Base-by-base conservation (phyloP, 306 rosid species). In the Gastrolobium bilobum region DNA sequence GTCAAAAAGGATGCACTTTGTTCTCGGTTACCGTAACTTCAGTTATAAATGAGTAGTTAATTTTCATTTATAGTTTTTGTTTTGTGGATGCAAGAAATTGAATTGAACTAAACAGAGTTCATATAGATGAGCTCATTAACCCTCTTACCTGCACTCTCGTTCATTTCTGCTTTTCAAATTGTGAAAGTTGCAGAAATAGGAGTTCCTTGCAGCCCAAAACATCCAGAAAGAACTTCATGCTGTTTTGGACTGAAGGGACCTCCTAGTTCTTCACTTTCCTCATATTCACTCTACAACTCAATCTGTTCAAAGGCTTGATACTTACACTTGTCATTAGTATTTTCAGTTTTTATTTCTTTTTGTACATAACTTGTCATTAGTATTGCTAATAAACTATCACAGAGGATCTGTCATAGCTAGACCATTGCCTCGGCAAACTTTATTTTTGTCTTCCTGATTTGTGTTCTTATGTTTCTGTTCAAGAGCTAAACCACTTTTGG, bases 241-340 rank as follows among this genome's bases (percentile, higher is more conserved):
- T 73, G 85, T 75, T 87, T 85, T 91, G 96, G 93, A 88, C 91
- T 87, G 90, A 88, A 91, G 93, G 90, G 96, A 82, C 91, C 96
- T 89, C 96, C 89, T 77, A 88, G 20, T 88, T 88, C 90, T 91
- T 85, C 88, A 78, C 43, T 82, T 91, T 89, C 87, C 30, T 30
- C 34, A 53, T 50, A 11, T 71, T 51, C 33, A 71, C 0, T 38
- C 51, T 71, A 6, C 34, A 66, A 53, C 82, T 76, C 31, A 66
- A 4, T 75, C 14, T 15, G 53, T 35, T 71, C 56, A 44, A 44
- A 51, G 13, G 10, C 0, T 71, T 60, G 39, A 7, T 46, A 2
- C 2, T 13, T 13, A 34, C 52, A 34, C 52, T 5, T 6, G 1
- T 75, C 8, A 54, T 54, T 5, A 38, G 40, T 57, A 10, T 57